Base-by-base conservation (phyloP, 305 asterid genomes). In the Fraxinus baroniana region DNA sequence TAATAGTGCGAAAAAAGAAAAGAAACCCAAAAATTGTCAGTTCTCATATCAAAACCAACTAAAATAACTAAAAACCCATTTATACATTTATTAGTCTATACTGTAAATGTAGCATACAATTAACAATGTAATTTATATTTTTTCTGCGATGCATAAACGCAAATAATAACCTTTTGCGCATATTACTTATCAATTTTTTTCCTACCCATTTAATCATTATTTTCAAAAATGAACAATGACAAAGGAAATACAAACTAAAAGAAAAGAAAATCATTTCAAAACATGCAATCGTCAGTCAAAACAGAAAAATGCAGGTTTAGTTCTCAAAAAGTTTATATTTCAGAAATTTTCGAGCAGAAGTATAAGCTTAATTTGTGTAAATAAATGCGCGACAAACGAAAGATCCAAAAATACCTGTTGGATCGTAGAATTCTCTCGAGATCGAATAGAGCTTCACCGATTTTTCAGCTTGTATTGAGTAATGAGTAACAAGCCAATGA, bases 341-440 rank as follows among this genome's bases (percentile, higher is more conserved):
- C 72, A 77, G 74, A 24, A 44, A 49, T 32, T 60, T 46, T 68
- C 76, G 41, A 10, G 37, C 24, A 30, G 46, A 76, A 71, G n/a
- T 35, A 49, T 28, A 80, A 44, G 24, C 52, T 35, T 28, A 46
- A 36, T 52, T 52, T 39, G 13, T 10, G 20, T 66, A 8, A 39
- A 62, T 0, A 52, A 17, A 71, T 37, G 18, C 20, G 60, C 74
- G 1, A 76, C 13, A 76, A 78, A 39, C 0, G 7, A 15, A 8
- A 32, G 66, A 32, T 17, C 60, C 6, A 13, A 26, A 72, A 81
- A 24, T 83, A 89, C 97, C 89, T 83, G 84, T 71, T 77, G 1
- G 87, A 82, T 75, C 88, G 91, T 46, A 91, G 87, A 84, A 68
- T 76, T 0, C 44, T 52, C 44, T 88, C 91, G 30, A 93, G 87